Evolutionary conservation across 1,284 basidiomycete species (phyloP).

Genomic region (Filobasidium uniguttulatum): DNA sequence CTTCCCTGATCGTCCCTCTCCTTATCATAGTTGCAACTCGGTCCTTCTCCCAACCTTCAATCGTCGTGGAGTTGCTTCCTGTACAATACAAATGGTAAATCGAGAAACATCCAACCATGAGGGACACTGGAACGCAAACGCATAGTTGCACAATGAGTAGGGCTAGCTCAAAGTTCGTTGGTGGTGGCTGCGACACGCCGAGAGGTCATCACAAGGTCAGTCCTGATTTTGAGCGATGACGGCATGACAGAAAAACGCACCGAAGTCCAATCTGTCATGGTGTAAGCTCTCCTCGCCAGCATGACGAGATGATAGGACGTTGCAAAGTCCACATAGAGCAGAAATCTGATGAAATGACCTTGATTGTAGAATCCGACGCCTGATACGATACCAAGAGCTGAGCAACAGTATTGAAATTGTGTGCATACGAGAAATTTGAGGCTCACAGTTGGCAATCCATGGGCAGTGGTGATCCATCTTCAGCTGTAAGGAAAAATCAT

Average conservation of each 20-base stretch:
- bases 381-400: conserved; percentile 48
- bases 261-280: conserved; percentile 35
- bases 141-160: conserved; percentile 80
- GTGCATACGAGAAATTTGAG: not conserved
- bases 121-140: conserved; percentile 66
- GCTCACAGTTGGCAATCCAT: conserved; percentile 32
- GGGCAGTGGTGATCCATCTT: conserved; percentile 63
- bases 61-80: conserved; percentile 78
- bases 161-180: conserved; percentile 55
- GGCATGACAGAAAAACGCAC: conserved; percentile 18
- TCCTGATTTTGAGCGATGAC: not conserved
- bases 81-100: conserved; percentile 77
- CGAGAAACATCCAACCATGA: conserved; percentile 78
- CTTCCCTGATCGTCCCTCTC: conserved; percentile 71
- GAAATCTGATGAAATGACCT: conserved; percentile 79
- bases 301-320: conserved; percentile 61
- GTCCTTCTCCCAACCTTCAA: conserved; percentile 97
- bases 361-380: conserved; percentile 83
- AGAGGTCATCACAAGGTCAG: not conserved
- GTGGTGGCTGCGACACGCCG: conserved; percentile 59
- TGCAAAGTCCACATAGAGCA: conserved; percentile 75
- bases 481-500: conserved; percentile 16
- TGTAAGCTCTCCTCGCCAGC: conserved; percentile 53
- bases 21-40: conserved; percentile 73
- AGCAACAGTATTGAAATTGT: not conserved